Evolutionary conservation across 768 basidiomycete genomes (phyloP), one percentile per base, ranked within the genome.

Genomic region (Artomyces pyxidatus): DNA sequence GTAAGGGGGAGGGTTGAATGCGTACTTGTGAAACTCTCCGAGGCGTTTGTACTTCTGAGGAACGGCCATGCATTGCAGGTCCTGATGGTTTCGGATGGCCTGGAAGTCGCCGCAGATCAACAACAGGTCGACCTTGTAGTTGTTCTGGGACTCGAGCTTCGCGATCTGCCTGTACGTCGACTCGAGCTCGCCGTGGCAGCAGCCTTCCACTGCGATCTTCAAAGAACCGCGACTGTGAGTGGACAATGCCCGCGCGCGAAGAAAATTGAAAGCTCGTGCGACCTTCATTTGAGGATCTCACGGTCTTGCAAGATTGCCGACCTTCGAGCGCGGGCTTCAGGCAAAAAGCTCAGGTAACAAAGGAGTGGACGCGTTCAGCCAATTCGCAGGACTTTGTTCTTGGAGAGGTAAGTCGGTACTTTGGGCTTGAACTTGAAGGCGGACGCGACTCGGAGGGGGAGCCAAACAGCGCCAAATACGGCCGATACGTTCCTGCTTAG

Each of bases 71-170:
- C 84, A 87, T 59, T 85, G 77, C 39, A 96, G 73, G 68, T 99
- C 95, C 48, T 78, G 71, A 49, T 76, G 70, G 58, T 95, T 94
- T 23, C 96, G 75, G 43, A 96, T 74, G 14, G 95, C 94, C 67
- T 95, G 83, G 59, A 99, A 98, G 68, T 99, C 95, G 12, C 96
- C 96, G 50, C 94, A 97, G 26, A 97, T 83, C 35, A 99, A 76
- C 12, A 99, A 76, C 1, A 93, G 68, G 59, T 95, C 89, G 47
- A 96, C 78, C 48, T 77, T 81, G 65, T 81, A 83, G 11, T 69
- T 64, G 58, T 87, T 75, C 51, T 66, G 66, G 2, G 60, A 54
- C 60, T 95, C 87, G 29, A 92, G 76, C 14, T 68, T 58, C 4
- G 65, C 67, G 47, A 97, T 78, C 29, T 83, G 77, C 8, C 67